Percentiles rank a stretch among this genome's conserved stretches.
Evolutionary conservation across 306 rosid species (phyloP).

Genomic region (Potentilla sterilis): DNA sequence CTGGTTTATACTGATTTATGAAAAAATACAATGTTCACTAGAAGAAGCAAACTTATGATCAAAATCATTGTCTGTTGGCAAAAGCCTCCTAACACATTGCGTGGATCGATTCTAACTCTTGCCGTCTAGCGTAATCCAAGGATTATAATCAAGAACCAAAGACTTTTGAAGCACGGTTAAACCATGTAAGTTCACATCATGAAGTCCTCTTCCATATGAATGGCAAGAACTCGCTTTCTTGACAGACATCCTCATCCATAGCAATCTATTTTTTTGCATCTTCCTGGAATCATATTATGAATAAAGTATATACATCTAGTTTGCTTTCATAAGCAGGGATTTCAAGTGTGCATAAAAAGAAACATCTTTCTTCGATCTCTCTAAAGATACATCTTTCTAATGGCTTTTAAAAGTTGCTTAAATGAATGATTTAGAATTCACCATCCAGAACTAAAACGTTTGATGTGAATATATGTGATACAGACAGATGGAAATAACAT

Average conservation of each 20-base stretch:
- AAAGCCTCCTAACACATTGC: conserved; percentile 22
- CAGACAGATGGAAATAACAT: not conserved
- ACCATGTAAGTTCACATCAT: conserved; percentile 31
- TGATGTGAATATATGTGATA: not conserved
- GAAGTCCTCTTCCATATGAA: conserved; percentile 16
- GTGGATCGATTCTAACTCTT: conserved; percentile 6
- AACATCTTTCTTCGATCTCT: not conserved
- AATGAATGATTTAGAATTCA: not conserved
- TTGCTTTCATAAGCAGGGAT: conserved; percentile 42
- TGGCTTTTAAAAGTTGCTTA: not conserved
- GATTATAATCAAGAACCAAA: conserved; percentile 29
- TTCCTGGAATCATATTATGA: conserved; percentile 32
- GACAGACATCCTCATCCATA: conserved; percentile 22
- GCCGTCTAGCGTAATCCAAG: conserved; percentile 26
- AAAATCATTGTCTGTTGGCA: conserved; percentile 28
- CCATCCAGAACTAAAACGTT: not conserved
- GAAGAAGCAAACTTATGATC: conserved; percentile 16
- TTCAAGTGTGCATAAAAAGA: conserved; percentile 29
- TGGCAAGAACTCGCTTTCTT: conserved; percentile 25
- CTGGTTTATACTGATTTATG: conserved; percentile 2
- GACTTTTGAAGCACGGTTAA: conserved; percentile 26
- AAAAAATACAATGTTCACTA: conserved; percentile 2
- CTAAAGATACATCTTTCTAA: not conserved
- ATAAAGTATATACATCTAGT: conserved; percentile 26
- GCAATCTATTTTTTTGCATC: conserved; percentile 29